A percentile compares a stretch with the other conserved stretches of the same genome.
phyloP scores from a whole-genome alignment of 139 green algal genomes.

The Closterium sp. region DNA sequence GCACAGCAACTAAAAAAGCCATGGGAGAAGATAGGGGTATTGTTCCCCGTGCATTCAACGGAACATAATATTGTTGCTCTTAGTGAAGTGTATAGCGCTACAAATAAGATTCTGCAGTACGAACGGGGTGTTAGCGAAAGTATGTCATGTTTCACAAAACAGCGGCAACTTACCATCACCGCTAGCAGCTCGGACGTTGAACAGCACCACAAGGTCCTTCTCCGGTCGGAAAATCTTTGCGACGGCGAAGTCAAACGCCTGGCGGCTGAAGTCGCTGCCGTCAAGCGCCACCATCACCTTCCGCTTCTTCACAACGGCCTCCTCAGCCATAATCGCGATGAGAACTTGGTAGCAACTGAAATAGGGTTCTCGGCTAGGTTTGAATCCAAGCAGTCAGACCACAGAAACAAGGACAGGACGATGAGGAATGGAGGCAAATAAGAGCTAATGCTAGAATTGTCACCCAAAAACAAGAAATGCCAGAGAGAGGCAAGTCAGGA shows the following conservation, averaged over 20 bases:
- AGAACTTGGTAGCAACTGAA: not conserved
- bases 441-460: not conserved
- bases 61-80: not conserved
- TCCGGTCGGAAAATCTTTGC: not conserved
- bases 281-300: conserved; percentile 6
- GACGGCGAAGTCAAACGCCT: conserved; percentile 11
- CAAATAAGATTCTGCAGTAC: not conserved
- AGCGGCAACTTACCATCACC: not conserved
- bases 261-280: not conserved
- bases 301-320: not conserved
- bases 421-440: not conserved
- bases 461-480: not conserved
- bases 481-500: not conserved
- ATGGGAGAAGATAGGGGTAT: too few relatives aligned
- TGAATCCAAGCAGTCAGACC: too few relatives aligned
- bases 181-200: not conserved
- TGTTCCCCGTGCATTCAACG: not conserved
- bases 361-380: not conserved
- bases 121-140: not conserved
- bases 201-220: not conserved
- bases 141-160: not conserved
- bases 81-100: not conserved
- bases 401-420: not conserved
- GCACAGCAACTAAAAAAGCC: too few relatives aligned
- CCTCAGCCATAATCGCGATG: not conserved